Percentiles rank a stretch among this genome's conserved stretches.
These are phyloP conservation scores for Hypocreales sp. DNA, from an alignment of 2,329 filamentous ascomycete genomes.

Conservation along the genomic window DNA sequence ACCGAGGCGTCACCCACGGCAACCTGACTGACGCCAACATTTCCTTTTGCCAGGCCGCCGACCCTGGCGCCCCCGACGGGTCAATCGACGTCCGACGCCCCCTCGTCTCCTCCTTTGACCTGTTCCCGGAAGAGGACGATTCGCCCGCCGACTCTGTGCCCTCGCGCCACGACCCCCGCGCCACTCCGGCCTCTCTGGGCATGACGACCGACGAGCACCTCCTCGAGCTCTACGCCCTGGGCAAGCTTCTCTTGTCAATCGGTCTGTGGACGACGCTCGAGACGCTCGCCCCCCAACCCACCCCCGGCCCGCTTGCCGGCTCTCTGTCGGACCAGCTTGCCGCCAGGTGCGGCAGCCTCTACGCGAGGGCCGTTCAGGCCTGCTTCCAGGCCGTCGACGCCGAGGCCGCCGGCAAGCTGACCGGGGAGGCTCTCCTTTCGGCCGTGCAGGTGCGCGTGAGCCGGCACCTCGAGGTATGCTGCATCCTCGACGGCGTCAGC, in stretches of 20 bases:
- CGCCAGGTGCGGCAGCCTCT: slow-evolving; percentile 55
- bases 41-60: slow-evolving; percentile 41
- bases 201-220: slow-evolving; percentile 39
- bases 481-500: slow-evolving; percentile 42
- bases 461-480: slow-evolving; percentile 44
- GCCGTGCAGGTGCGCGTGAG: slow-evolving; percentile 38
- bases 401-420: slow-evolving; percentile 29
- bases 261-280: slow-evolving; percentile 60
- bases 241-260: slow-evolving; percentile 57
- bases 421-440: slow-evolving; percentile 34
- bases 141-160: slow-evolving; percentile 30
- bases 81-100: slow-evolving; percentile 51
- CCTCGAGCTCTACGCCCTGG: slow-evolving; percentile 57
- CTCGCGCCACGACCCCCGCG: too few relatives aligned
- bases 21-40: slow-evolving; percentile 54
- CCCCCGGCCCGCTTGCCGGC: slow-evolving; percentile 40
- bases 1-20: slow-evolving; percentile 52
- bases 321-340: slow-evolving; percentile 47
- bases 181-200: too few relatives aligned
- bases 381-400: slow-evolving; percentile 59
- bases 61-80: slow-evolving; percentile 23
- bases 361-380: slow-evolving; percentile 58
- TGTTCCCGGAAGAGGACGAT: slow-evolving; percentile 37
- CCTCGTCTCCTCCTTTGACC: slow-evolving; percentile 57
- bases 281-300: slow-evolving; percentile 26